Evolutionary conservation across 1,284 basidiomycete species (phyloP).

Genomic region (Cutaneotrichosporon spelunceum): DNA sequence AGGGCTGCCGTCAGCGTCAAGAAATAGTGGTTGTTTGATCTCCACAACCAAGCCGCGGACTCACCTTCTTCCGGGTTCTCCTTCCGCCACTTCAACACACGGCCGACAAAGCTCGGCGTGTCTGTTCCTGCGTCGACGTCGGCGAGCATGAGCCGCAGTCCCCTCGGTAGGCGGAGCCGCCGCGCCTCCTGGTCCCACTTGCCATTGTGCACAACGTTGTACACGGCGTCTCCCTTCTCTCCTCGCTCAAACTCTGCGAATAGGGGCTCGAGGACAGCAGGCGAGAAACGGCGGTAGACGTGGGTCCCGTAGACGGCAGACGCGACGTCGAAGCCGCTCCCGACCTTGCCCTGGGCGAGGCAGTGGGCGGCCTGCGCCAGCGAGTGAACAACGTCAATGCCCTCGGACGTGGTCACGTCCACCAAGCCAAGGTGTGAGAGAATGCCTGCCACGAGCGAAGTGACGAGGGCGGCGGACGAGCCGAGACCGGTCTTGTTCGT

Average conservation of each 20-base stretch:
- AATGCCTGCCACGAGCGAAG: conserved; percentile 83
- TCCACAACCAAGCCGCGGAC: conserved; percentile 17
- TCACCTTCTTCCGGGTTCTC: conserved; percentile 60
- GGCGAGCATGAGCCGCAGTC: conserved; percentile 76
- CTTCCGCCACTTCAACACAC: conserved; percentile 82
- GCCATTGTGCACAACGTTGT: conserved; percentile 4
- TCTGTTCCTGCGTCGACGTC: conserved; percentile 92
- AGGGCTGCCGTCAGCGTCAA: conserved; percentile 54
- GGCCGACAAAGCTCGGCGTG: conserved; percentile 83
- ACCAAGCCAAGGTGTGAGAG: conserved; percentile 73
- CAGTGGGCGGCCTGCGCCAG: conserved; percentile 95
- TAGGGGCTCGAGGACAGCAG: conserved; percentile 63
- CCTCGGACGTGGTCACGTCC: conserved; percentile 39
- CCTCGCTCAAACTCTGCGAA: conserved; percentile 58
- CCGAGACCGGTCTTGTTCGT: conserved; percentile 99
- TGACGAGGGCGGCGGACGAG: conserved; percentile 94
- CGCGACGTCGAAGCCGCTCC: conserved; percentile 94
- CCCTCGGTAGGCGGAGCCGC: conserved; percentile 74
- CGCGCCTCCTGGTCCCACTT: conserved; percentile 53
- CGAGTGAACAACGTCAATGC: conserved; percentile 70
- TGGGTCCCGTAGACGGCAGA: conserved; percentile 94
- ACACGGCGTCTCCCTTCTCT: conserved; percentile 9
- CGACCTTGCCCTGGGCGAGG: conserved; percentile 95
- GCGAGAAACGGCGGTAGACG: conserved; percentile 84
- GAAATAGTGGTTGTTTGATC: no score